A percentile compares a stretch with the other conserved stretches of the same genome.
phyloP scores from a whole-genome alignment of 2,329 filamentous ascomycete species.

The Elsinoe ampelina region DNA sequence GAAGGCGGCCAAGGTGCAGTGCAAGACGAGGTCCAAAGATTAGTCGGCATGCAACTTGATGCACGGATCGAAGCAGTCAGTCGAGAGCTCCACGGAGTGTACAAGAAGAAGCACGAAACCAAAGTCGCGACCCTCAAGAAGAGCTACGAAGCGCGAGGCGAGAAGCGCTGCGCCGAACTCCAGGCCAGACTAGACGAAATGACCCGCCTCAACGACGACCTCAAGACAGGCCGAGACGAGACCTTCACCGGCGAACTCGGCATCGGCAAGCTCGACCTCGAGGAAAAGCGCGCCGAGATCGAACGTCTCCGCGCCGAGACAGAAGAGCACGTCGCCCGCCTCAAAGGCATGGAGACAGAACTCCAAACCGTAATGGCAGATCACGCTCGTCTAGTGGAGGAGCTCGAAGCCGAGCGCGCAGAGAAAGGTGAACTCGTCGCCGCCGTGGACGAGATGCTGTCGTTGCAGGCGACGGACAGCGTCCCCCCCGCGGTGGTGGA shows the following conservation, averaged over 20 bases:
- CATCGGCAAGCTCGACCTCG: conserved; percentile 13
- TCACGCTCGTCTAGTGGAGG: conserved; percentile 53
- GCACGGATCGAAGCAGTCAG: conserved; percentile 67
- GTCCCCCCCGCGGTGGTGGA: conserved; percentile 35
- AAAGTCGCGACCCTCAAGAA: conserved; percentile 85
- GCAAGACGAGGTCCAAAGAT: conserved; percentile 35
- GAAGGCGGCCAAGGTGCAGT: conserved; percentile 25
- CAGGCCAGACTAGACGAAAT: conserved; percentile 62
- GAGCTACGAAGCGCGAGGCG: conserved; percentile 74
- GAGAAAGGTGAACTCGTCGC: conserved; percentile 78
- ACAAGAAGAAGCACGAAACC: conserved; percentile 95
- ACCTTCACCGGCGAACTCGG: conserved; percentile 49
- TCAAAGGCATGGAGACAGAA: conserved; percentile 66
- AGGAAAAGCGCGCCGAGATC: conserved; percentile 16
- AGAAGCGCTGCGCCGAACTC: conserved; percentile 75
- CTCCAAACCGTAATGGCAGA: conserved; percentile 59
- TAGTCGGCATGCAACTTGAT: conserved; percentile 61
- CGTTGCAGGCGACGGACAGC: conserved; percentile 45
- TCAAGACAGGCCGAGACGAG: conserved; percentile 56
- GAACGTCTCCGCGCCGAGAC: conserved; percentile 36
- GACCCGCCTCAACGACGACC: conserved; percentile 62
- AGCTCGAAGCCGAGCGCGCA: conserved; percentile 64
- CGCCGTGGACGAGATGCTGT: conserved; percentile 76
- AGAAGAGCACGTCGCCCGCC: conserved; percentile 60
- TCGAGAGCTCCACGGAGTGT: conserved; percentile 82